phyloP scores from a whole-genome alignment of 768 basidiomycete genomes.

The Lactarius quietus region DNA sequence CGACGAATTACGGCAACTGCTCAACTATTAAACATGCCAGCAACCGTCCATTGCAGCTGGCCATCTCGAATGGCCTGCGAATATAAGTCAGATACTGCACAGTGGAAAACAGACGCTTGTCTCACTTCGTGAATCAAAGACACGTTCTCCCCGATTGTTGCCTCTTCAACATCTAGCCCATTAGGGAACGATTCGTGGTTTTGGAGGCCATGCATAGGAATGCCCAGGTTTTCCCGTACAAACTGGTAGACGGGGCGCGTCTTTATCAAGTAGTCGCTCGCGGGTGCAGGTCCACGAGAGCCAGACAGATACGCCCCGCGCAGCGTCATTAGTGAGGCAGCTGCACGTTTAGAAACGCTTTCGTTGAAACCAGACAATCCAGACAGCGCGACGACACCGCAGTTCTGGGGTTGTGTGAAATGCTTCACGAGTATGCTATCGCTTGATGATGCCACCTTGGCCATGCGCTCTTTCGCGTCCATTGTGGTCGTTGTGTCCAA shows the following conservation, averaged over 20 bases:
- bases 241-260: slow-evolving; percentile 76
- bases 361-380: slow-evolving; percentile 52
- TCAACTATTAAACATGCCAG: slow-evolving; percentile 44
- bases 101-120: neutral
- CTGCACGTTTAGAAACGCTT: slow-evolving; percentile 46
- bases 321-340: slow-evolving; percentile 44
- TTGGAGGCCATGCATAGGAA: slow-evolving; percentile 77
- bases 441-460: slow-evolving; percentile 60
- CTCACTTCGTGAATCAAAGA: slow-evolving; percentile 67
- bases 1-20: neutral
- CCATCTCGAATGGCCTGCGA: slow-evolving; percentile 62
- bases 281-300: slow-evolving; percentile 58
- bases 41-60: slow-evolving; percentile 53
- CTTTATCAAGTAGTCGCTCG: slow-evolving; percentile 59
- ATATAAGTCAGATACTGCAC: neutral
- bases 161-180: slow-evolving; percentile 63
- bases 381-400: slow-evolving; percentile 28
- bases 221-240: slow-evolving; percentile 62
- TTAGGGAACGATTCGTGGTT: slow-evolving; percentile 59
- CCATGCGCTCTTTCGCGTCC: slow-evolving; percentile 69
- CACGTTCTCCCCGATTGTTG: slow-evolving; percentile 66
- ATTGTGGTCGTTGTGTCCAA: slow-evolving; percentile 67
- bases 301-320: slow-evolving; percentile 58
- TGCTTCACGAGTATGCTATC: slow-evolving; percentile 63
- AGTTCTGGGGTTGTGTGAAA: slow-evolving; percentile 32